A percentile compares a stretch with the other conserved stretches of the same genome.
These are phyloP conservation scores for Tympanopsis confertula DNA, from an alignment of 2,329 filamentous ascomycete genomes.

Conservation along the genomic window DNA sequence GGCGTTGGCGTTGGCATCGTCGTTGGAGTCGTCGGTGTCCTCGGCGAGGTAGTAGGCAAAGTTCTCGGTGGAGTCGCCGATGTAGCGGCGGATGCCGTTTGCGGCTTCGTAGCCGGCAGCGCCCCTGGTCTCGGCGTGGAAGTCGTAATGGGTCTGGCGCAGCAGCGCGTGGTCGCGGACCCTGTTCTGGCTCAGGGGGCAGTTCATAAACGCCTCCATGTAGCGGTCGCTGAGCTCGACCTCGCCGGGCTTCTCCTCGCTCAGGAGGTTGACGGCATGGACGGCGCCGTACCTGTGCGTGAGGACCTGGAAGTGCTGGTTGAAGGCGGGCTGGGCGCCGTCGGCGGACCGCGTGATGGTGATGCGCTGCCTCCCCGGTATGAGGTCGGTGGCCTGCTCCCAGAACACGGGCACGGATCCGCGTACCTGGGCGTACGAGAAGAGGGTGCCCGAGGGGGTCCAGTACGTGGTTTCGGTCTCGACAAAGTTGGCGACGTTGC, in stretches of 20 bases:
- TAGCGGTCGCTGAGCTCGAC: slow-evolving; percentile 73
- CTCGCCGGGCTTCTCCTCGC: slow-evolving; percentile 76
- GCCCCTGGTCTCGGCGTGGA: slow-evolving; percentile 84
- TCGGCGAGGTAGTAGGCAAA: slow-evolving; percentile 87
- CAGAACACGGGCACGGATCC: slow-evolving; percentile 94
- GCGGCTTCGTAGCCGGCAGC: slow-evolving; percentile 83
- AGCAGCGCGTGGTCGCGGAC: slow-evolving; percentile 63
- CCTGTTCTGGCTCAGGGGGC: slow-evolving; percentile 53
- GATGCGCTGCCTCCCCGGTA: slow-evolving; percentile 90
- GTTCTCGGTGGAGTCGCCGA: slow-evolving; percentile 67
- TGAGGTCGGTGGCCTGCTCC: slow-evolving; percentile 81
- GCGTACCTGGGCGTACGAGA: slow-evolving; percentile 86
- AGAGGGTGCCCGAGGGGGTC: slow-evolving; percentile 66
- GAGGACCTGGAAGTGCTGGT: slow-evolving; percentile 85
- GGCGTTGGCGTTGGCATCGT: slow-evolving; percentile 15
- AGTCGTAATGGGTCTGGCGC: slow-evolving; percentile 81
- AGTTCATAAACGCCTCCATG: slow-evolving; percentile 64
- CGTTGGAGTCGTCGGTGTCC: slow-evolving; percentile 44
- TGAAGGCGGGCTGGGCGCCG: slow-evolving; percentile 85
- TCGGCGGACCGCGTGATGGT: slow-evolving; percentile 77
- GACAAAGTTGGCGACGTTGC: slow-evolving; percentile 94
- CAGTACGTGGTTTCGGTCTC: slow-evolving; percentile 91
- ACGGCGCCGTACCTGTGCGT: slow-evolving; percentile 79
- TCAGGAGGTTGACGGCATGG: slow-evolving; percentile 89
- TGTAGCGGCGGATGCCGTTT: slow-evolving; percentile 67